A percentile compares a stretch with the other conserved stretches of the same genome.
Conservation (phyloP, 345 rosid species). For the Diplotaxis tenuifolia region DNA sequence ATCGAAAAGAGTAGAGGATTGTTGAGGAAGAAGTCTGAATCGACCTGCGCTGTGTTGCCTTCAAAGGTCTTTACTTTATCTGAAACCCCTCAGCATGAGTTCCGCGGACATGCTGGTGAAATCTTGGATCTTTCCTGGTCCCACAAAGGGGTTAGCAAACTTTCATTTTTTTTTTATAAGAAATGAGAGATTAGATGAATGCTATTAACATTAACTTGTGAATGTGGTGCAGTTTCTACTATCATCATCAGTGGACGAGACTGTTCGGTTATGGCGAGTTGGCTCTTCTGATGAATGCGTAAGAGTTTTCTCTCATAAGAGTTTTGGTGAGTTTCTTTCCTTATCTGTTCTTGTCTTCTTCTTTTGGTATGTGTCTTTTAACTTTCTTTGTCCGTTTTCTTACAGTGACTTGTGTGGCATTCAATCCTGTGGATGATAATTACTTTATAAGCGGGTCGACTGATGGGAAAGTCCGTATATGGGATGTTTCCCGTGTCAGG, state of each 20-base stretch:
- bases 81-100: constrained; percentile 71
- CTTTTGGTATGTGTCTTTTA: constrained; percentile 9
- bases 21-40: constrained; percentile 48
- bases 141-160: constrained; percentile 63
- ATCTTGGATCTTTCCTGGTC: constrained; percentile 87
- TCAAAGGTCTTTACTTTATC: constrained; percentile 53
- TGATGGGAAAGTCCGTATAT: constrained; percentile 73
- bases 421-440: constrained; percentile 60
- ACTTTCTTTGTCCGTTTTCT: not conserved
- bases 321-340: constrained; percentile 48
- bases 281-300: constrained; percentile 54
- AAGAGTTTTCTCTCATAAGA: constrained; percentile 59
- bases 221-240: constrained; percentile 52
- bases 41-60: constrained; percentile 64
- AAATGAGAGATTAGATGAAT: constrained; percentile 2
- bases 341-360: not conserved
- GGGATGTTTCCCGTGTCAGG: constrained; percentile 54
- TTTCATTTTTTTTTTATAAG: not conserved
- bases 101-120: constrained; percentile 61
- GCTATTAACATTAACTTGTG: constrained; percentile 5
- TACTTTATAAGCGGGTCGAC: constrained; percentile 64
- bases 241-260: constrained; percentile 65
- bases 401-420: constrained; percentile 65
- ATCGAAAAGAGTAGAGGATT: constrained; percentile 42
- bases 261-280: constrained; percentile 62